phyloP scores from a whole-genome alignment of 345 rosid genomes.

The Linum usitatissimum region DNA sequence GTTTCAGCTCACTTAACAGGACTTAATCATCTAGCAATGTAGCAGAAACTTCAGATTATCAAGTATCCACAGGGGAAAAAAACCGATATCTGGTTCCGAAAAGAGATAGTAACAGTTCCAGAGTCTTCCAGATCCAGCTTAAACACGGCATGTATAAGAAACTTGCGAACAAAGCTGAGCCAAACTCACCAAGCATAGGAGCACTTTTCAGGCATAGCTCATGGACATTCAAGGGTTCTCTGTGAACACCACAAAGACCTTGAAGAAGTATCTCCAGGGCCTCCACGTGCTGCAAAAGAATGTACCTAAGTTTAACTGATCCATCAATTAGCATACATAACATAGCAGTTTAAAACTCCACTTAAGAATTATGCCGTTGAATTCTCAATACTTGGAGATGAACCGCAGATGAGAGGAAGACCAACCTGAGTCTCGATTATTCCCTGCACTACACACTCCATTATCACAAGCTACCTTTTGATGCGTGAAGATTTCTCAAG shows the following conservation, averaged over 20 bases:
- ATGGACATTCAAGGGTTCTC: conserved; percentile 72
- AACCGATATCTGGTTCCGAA: too few relatives aligned
- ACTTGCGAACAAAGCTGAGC: neutral
- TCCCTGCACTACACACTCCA: conserved; percentile 23
- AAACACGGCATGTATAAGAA: neutral
- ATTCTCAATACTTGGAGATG: neutral
- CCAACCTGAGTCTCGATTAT: conserved; percentile 22
- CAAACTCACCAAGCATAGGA: conserved; percentile 56
- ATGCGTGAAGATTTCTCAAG: neutral
- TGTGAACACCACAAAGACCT: conserved; percentile 96
- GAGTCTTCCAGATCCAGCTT: neutral
- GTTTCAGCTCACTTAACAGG: too few relatives aligned
- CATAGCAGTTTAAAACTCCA: neutral
- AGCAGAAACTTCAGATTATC: too few relatives aligned
- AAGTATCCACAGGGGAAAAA: too few relatives aligned
- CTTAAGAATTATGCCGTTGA: neutral
- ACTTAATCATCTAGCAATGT: too few relatives aligned
- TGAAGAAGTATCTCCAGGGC: conserved; percentile 98
- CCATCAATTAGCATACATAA: neutral
- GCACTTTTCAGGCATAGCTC: conserved; percentile 73
- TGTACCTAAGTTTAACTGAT: neutral
- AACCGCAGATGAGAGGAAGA: neutral
- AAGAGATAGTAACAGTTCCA: neutral
- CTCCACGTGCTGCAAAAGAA: conserved; percentile 66
- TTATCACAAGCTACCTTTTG: conserved; percentile 3